phyloP scores from a whole-genome alignment of 169 alveolate genomes.

The Pseudocohnilembus persalinus region DNA sequence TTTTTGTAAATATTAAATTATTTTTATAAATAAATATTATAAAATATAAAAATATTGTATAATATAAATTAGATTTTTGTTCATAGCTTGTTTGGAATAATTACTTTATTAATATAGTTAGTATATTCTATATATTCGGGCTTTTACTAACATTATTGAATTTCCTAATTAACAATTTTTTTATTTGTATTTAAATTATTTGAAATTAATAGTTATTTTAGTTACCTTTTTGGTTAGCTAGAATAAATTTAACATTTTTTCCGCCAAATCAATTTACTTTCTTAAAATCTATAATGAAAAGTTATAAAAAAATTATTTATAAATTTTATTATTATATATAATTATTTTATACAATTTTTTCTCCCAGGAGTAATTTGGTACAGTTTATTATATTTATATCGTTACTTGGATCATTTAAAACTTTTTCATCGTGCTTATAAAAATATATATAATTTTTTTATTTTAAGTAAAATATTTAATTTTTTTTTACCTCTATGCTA shows the following conservation, averaged over 20 bases:
- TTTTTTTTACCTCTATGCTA: constrained; percentile 25
- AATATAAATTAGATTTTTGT: background rate
- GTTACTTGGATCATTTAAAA: constrained; percentile 15
- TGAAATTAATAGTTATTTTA: background rate
- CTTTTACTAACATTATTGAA: background rate
- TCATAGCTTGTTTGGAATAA: background rate
- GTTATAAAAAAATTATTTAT: too few species aligned
- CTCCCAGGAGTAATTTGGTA: constrained; percentile 45
- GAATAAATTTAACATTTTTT: constrained; percentile 27
- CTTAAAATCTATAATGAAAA: constrained; percentile 23
- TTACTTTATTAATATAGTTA: constrained; percentile 15
- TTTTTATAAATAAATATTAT: too few species aligned
- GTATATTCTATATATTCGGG: constrained; percentile 10
- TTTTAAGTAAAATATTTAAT: too few species aligned
- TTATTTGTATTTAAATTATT: background rate
- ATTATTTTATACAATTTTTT: constrained; percentile 39
- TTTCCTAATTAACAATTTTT: constrained; percentile 4
- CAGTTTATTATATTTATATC: constrained; percentile 52
- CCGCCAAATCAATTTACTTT: constrained; percentile 10
- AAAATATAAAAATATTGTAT: too few species aligned
- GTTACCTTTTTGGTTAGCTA: constrained; percentile 16
- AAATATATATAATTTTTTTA: too few species aligned
- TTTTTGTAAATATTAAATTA: too few species aligned
- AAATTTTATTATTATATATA: too few species aligned
- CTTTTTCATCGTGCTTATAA: constrained; percentile 40